Evolutionary conservation across 805 yeast species (phyloP).

Genomic region (Suhomyces xylopsoci): DNA sequence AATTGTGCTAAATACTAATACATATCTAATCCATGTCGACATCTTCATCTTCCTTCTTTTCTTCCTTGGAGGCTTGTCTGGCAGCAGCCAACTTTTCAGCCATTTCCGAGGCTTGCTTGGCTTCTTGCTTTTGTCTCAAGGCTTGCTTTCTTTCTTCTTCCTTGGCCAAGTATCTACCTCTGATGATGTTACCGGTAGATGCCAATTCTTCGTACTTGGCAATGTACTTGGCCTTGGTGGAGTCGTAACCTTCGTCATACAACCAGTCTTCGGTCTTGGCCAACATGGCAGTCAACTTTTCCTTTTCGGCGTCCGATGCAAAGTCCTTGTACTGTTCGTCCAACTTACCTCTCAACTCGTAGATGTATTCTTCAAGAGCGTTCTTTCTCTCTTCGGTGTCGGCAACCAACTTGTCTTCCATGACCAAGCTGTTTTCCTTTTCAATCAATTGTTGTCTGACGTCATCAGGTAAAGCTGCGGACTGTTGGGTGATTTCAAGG

Average conservation of each 20-base stretch:
- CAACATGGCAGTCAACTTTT: constrained; percentile 67
- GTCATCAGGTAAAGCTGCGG: constrained; percentile 59
- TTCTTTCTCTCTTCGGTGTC: constrained; percentile 99
- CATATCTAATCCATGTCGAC: constrained; percentile 34
- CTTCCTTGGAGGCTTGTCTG: constrained; percentile 50
- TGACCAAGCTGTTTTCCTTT: constrained; percentile 77
- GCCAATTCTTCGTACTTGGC: constrained; percentile 98
- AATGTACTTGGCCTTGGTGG: constrained; percentile 93
- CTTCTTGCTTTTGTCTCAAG: constrained; percentile 80
- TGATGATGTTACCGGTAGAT: constrained; percentile 88
- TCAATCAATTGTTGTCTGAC: constrained; percentile 65
- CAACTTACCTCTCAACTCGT: constrained; percentile 93
- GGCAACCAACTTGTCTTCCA: constrained; percentile 93
- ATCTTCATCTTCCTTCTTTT: constrained; percentile 27
- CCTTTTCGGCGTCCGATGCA: constrained; percentile 89
- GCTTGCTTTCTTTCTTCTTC: constrained; percentile 95
- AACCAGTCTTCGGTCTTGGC: constrained; percentile 95
- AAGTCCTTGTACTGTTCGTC: constrained; percentile 87
- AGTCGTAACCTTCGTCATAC: constrained; percentile 95
- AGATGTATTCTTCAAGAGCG: constrained; percentile 96
- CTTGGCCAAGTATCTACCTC: constrained; percentile 91
- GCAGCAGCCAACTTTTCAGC: constrained; percentile 81
- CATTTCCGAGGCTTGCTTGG: constrained; percentile 75
- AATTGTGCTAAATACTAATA: neutral
- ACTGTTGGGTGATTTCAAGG: constrained; percentile 56